These are phyloP conservation scores for Phytophthora kernoviae DNA, from an alignment of 352 stramenopile species.

Conservation along the genomic window DNA sequence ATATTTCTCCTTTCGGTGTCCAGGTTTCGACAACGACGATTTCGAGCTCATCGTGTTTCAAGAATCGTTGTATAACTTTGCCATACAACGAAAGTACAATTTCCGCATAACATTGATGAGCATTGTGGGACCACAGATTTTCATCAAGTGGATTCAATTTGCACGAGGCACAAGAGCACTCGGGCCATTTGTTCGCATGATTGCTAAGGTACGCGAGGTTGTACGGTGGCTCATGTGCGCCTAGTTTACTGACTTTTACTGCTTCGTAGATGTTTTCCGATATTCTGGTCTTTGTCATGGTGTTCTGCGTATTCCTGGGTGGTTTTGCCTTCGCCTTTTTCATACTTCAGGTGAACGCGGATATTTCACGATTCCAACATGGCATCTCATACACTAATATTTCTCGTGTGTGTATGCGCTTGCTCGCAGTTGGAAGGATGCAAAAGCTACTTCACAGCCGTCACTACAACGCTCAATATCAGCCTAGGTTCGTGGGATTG, in stretches of 20 bases:
- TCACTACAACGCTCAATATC: constrained; percentile 72
- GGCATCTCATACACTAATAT: not conserved
- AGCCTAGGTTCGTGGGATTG: constrained; percentile 81
- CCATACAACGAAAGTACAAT: constrained; percentile 66
- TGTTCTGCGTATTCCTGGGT: constrained; percentile 75
- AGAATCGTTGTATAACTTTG: constrained; percentile 64
- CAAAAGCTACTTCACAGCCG: constrained; percentile 59
- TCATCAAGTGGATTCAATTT: constrained; percentile 86
- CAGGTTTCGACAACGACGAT: constrained; percentile 34
- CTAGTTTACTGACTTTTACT: too few species aligned
- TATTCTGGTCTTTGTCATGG: constrained; percentile 74
- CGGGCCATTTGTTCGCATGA: constrained; percentile 85
- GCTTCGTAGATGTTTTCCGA: constrained; percentile 77
- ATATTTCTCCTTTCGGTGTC: not conserved
- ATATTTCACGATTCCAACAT: not conserved
- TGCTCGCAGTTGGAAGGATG: constrained; percentile 64
- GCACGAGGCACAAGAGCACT: constrained; percentile 66
- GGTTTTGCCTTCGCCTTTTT: constrained; percentile 85
- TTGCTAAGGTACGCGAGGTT: constrained; percentile 61
- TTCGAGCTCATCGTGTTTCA: constrained; percentile 62
- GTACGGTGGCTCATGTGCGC: too few species aligned
- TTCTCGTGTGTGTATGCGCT: not conserved
- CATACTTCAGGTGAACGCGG: constrained; percentile 65
- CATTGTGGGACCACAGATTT: constrained; percentile 79
- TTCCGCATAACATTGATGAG: constrained; percentile 80